phyloP scores from a whole-genome alignment of 2,329 filamentous ascomycete species.

The Pseudomassariella vexata region DNA sequence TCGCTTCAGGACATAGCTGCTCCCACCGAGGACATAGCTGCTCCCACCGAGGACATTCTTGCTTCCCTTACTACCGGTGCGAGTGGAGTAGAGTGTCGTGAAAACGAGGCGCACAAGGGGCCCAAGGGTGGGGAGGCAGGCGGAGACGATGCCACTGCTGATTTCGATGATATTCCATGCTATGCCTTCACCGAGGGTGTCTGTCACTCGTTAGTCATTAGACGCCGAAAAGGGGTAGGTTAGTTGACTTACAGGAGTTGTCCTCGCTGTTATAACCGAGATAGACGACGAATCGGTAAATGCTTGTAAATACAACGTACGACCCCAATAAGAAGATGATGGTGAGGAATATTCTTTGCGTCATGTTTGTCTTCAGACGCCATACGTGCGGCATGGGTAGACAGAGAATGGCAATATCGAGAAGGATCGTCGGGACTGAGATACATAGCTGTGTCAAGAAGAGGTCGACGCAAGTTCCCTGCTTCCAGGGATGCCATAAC shows the following conservation, averaged over 20 bases:
- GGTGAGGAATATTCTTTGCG: conserved; percentile 3
- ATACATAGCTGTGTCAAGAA: conserved; percentile 4
- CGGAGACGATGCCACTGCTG: conserved; percentile 4
- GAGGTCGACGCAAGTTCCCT: conserved; percentile 3
- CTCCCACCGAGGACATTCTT: background rate
- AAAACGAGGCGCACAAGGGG: conserved; percentile 5
- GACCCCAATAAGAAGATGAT: conserved; percentile 6
- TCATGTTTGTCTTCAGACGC: conserved; percentile 5
- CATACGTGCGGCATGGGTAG: conserved; percentile 6
- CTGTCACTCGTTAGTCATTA: background rate
- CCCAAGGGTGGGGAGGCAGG: conserved; percentile 4
- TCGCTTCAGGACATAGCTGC: too few relatives aligned
- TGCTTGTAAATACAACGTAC: conserved; percentile 7
- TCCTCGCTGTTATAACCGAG: conserved; percentile 4
- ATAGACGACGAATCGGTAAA: conserved; percentile 4
- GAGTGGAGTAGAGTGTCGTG: conserved; percentile 1
- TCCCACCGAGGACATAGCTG: conserved; percentile 1
- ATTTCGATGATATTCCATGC: conserved; percentile 7
- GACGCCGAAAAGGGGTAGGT: background rate
- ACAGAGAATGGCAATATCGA: conserved; percentile 5
- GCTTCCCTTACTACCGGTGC: background rate
- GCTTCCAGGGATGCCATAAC: conserved; percentile 2
- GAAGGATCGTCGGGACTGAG: conserved; percentile 1
- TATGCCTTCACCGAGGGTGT: conserved; percentile 2
- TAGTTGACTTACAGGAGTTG: conserved; percentile 4